phyloP scores from a whole-genome alignment of 2,329 filamentous ascomycete genomes.

The Onygenales sp. region DNA sequence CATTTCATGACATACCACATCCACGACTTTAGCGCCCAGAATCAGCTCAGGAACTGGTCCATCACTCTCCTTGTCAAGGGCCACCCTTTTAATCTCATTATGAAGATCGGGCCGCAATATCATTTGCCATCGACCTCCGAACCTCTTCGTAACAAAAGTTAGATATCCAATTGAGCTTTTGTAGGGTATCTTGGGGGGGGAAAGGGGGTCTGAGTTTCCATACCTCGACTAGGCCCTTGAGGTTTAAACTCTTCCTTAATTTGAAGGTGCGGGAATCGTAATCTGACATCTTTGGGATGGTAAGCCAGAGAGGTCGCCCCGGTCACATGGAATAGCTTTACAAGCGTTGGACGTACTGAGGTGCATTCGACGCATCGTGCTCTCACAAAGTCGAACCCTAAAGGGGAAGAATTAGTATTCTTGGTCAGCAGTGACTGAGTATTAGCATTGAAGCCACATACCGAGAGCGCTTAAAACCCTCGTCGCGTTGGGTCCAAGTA shows the following conservation, averaged over 20 bases:
- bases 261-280: neutral
- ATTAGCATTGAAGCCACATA: neutral
- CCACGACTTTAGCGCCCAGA: neutral
- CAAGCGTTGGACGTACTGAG: neutral
- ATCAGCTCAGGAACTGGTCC: neutral
- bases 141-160: neutral
- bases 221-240: neutral
- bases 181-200: neutral
- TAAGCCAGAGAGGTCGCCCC: neutral
- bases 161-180: neutral
- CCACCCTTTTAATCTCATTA: neutral
- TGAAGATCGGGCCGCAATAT: conserved; percentile 1
- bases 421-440: neutral
- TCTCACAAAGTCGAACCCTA: neutral
- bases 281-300: neutral
- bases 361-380: neutral
- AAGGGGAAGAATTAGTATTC: neutral
- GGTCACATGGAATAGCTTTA: neutral
- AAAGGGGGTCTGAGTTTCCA: neutral
- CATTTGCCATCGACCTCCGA: neutral
- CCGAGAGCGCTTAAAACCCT: neutral
- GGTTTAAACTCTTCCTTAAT: neutral
- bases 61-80: neutral
- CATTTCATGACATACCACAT: neutral
- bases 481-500: neutral